These are phyloP conservation scores for Sequoiadendron giganteum DNA, from an alignment of 75 land plant genomes.

Conservation along the genomic window DNA sequence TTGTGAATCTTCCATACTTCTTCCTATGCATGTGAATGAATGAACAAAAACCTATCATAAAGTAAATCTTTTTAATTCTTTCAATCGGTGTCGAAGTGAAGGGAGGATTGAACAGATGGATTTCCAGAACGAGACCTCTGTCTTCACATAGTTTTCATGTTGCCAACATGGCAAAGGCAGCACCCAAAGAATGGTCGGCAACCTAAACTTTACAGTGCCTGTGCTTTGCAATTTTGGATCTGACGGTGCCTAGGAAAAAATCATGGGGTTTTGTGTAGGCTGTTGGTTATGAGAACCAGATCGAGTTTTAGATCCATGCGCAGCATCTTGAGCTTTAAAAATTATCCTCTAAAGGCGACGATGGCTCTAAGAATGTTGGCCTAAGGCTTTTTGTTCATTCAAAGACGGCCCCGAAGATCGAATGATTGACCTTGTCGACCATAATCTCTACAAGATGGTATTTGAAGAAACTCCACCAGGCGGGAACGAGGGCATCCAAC, in stretches of 20 bases:
- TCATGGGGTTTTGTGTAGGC: constrained; percentile 40
- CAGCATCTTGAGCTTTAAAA: constrained; percentile 29
- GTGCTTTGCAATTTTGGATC: constrained; percentile 17
- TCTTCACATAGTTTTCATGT: constrained; percentile 45
- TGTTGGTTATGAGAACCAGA: constrained; percentile 31
- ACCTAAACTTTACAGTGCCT: constrained; percentile 44
- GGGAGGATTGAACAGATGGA: constrained; percentile 67
- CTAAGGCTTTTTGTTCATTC: constrained; percentile 11
- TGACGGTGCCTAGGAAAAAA: constrained; percentile 38
- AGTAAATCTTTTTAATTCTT: constrained; percentile 45
- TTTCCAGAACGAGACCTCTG: constrained; percentile 31
- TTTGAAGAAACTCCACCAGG: constrained; percentile 64
- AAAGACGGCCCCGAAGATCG: constrained; percentile 57
- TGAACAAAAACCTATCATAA: too few species aligned
- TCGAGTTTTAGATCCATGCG: constrained; percentile 41
- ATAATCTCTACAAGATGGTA: constrained; percentile 32
- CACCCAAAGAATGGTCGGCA: constrained; percentile 68
- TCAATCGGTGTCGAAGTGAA: constrained; percentile 59
- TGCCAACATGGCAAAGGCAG: constrained; percentile 59
- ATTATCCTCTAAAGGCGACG: constrained; percentile 62
- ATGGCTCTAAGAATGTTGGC: constrained; percentile 24
- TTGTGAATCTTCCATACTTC: too few species aligned
- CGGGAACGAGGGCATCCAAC: constrained; percentile 43
- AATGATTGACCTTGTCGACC: constrained; percentile 44
- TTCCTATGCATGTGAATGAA: too few species aligned